These are phyloP conservation scores for Platanus orientalis DNA, from an alignment of 164 flowering plant species.

Conservation along the genomic window DNA sequence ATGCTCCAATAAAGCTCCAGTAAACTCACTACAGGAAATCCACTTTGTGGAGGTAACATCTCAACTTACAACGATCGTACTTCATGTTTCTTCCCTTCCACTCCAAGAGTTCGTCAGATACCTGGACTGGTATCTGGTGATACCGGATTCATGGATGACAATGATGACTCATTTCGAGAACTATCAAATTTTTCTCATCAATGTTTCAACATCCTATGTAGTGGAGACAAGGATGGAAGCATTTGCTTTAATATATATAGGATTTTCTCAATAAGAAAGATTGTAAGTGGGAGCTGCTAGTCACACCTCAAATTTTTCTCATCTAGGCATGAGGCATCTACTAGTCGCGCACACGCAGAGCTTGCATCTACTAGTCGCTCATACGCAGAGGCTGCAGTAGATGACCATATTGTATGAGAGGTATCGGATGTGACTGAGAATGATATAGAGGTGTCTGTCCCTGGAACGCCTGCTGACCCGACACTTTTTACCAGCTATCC, in stretches of 20 bases:
- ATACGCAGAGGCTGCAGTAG: too few relatives aligned
- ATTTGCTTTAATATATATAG: conserved; percentile 93
- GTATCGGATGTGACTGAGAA: too few relatives aligned
- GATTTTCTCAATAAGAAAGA: conserved; percentile 77
- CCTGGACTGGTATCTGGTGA: conserved; percentile 84
- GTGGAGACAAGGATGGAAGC: conserved; percentile 85
- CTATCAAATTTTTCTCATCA: conserved; percentile 69
- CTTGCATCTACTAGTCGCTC: too few relatives aligned
- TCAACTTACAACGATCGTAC: conserved; percentile 81
- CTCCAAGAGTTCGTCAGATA: conserved; percentile 81
- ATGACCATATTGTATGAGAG: too few relatives aligned
- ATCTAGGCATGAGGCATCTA: too few relatives aligned
- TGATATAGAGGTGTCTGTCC: too few relatives aligned
- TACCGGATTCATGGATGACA: conserved; percentile 67
- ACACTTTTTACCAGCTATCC: too few relatives aligned
- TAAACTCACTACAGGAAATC: too few relatives aligned
- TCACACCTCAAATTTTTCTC: too few relatives aligned
- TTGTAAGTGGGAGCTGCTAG: conserved; percentile 66
- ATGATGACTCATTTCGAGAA: conserved; percentile 66
- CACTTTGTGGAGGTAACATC: conserved; percentile 19
- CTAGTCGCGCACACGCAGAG: too few relatives aligned
- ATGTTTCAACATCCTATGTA: conserved; percentile 75
- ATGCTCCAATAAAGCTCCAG: too few relatives aligned
- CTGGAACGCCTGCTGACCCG: too few relatives aligned
- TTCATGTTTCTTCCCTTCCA: conserved; percentile 84